These are phyloP conservation scores for Pythium rishiriense DNA, from an alignment of 352 stramenopile genomes.

Conservation along the genomic window DNA sequence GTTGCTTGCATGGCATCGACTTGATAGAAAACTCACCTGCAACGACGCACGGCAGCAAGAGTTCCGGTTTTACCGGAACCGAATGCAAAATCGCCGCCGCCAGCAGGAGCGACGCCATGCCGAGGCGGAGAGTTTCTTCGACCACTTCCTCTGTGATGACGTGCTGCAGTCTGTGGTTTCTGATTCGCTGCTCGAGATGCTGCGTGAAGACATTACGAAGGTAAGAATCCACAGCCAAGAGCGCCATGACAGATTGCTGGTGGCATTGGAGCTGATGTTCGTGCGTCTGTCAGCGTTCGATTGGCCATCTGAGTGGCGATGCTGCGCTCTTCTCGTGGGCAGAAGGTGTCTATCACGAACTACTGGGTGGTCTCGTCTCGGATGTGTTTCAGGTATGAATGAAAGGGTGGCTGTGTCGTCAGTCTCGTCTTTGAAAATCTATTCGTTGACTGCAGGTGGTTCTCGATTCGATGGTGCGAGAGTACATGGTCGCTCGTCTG, in stretches of 20 bases:
- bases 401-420: neutral
- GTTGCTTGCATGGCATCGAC: neutral
- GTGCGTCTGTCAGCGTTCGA: neutral
- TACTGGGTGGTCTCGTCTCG: conserved; percentile 23
- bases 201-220: conserved; percentile 33
- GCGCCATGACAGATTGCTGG: neutral
- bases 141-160: conserved; percentile 27
- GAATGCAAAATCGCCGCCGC: conserved; percentile 21
- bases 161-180: conserved; percentile 20
- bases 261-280: neutral
- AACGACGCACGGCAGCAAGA: conserved; percentile 31
- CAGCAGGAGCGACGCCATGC: conserved; percentile 24
- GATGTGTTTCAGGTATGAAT: conserved; percentile 36
- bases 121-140: conserved; percentile 31
- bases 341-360: conserved; percentile 6
- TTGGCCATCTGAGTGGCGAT: neutral
- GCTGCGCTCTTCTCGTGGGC: neutral
- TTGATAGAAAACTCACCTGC: neutral
- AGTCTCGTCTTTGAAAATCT: neutral
- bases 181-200: conserved; percentile 40
- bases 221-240: conserved; percentile 25
- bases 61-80: conserved; percentile 43
- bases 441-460: conserved; percentile 11
- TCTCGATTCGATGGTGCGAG: conserved; percentile 38
- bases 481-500: conserved; percentile 34